Percentiles rank a stretch among this genome's conserved stretches.
These are phyloP conservation scores for Coelastrella sp. DNA, from an alignment of 139 green algal species.

Conservation along the genomic window DNA sequence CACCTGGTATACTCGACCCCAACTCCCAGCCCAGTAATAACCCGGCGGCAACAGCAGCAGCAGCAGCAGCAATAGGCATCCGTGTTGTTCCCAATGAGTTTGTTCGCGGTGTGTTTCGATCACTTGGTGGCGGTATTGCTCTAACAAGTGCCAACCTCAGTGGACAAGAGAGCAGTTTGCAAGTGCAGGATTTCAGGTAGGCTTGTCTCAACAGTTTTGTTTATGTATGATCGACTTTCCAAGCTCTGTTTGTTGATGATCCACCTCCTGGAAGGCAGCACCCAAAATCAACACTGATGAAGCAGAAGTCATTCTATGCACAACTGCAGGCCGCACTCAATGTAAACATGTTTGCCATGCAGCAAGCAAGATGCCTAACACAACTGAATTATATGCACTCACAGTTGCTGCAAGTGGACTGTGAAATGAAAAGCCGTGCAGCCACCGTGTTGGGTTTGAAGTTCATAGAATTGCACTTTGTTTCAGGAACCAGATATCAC, in stretches of 20 bases:
- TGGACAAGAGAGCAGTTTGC: slow-evolving; percentile 57
- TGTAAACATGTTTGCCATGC: too few relatives aligned
- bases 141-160: slow-evolving; percentile 80
- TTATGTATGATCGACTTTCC: neutral
- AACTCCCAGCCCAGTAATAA: slow-evolving; percentile 14
- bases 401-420: neutral
- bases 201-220: neutral
- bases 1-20: neutral
- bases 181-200: slow-evolving; percentile 65
- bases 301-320: neutral
- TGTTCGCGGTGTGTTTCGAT: slow-evolving; percentile 59
- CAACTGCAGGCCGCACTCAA: too few relatives aligned
- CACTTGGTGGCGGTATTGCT: slow-evolving; percentile 64
- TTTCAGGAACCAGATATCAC: too few relatives aligned
- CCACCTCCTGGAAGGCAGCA: too few relatives aligned
- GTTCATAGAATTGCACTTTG: too few relatives aligned
- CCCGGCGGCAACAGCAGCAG: slow-evolving; percentile 58
- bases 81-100: slow-evolving; percentile 76
- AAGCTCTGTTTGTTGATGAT: neutral
- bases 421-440: too few relatives aligned
- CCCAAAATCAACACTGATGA: neutral
- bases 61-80: slow-evolving; percentile 58
- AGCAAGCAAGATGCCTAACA: too few relatives aligned
- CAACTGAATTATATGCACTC: neutral
- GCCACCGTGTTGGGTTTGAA: too few relatives aligned